These are phyloP conservation scores for Albugo candida DNA, from an alignment of 352 stramenopile species.

Conservation along the genomic window DNA sequence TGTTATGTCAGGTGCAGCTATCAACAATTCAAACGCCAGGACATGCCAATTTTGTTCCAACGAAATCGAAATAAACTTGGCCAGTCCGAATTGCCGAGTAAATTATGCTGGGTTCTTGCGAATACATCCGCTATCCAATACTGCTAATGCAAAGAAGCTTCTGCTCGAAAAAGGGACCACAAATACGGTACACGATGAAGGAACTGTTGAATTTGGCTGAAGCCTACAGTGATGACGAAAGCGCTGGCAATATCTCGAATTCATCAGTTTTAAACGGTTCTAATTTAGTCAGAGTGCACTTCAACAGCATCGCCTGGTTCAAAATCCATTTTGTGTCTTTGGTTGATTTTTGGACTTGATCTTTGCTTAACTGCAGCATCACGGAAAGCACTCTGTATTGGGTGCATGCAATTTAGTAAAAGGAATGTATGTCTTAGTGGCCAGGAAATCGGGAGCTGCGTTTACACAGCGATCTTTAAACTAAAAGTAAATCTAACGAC, in stretches of 20 bases:
- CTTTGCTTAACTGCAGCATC: conserved; percentile 41
- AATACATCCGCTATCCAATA: conserved; percentile 78
- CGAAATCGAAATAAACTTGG: too few relatives aligned
- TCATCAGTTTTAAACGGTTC: conserved; percentile 38
- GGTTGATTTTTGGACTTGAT: conserved; percentile 39
- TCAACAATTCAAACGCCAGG: too few relatives aligned
- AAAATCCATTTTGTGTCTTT: conserved; percentile 43
- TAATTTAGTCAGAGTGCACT: conserved; percentile 58
- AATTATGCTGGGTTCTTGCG: too few relatives aligned
- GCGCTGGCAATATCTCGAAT: conserved; percentile 66
- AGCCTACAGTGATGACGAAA: conserved; percentile 30
- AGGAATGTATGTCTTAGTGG: too few relatives aligned
- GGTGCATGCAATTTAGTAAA: neutral
- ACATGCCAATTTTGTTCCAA: too few relatives aligned
- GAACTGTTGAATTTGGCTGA: neutral
- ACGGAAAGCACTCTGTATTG: conserved; percentile 24
- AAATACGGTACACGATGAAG: conserved; percentile 31
- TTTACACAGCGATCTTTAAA: too few relatives aligned
- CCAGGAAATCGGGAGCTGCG: too few relatives aligned
- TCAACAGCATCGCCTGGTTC: conserved; percentile 61
- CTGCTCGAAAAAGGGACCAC: conserved; percentile 70
- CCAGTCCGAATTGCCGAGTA: too few relatives aligned
- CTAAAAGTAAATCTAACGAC: too few relatives aligned
- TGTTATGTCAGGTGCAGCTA: too few relatives aligned
- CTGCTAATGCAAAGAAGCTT: conserved; percentile 75